These are phyloP conservation scores for Talaromyces pinophilus DNA, from an alignment of 2,329 filamentous ascomycete genomes.

Conservation along the genomic window DNA sequence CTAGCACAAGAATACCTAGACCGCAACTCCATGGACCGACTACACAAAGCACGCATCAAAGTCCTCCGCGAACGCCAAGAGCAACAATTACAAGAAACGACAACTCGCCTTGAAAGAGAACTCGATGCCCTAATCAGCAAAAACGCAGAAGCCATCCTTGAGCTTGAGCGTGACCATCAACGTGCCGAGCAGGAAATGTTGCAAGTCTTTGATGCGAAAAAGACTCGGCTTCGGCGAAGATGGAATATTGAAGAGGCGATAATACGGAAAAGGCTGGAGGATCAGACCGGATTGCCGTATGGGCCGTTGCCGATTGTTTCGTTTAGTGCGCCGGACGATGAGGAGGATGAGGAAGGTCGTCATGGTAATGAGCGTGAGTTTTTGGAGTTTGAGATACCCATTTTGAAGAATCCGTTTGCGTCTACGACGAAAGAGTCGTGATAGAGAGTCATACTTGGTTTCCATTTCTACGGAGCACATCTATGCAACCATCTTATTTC, in stretches of 20 bases:
- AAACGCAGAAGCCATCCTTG: conserved; percentile 35
- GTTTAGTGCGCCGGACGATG: conserved; percentile 31
- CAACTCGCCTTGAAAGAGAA: conserved; percentile 43
- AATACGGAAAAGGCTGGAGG: conserved; percentile 41
- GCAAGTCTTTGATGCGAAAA: conserved; percentile 38
- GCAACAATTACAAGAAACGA: conserved; percentile 41
- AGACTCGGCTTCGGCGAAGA: conserved; percentile 37
- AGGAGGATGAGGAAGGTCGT: conserved; percentile 12
- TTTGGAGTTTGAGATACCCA: conserved; percentile 30
- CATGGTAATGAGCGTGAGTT: background rate
- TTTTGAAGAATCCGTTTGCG: conserved; percentile 34
- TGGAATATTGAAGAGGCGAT: conserved; percentile 50
- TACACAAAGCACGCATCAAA: conserved; percentile 49
- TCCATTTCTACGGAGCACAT: background rate
- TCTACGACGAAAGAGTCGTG: conserved; percentile 20
- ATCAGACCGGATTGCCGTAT: conserved; percentile 38
- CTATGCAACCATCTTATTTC: background rate
- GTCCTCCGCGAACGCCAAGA: conserved; percentile 51
- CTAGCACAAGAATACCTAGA: conserved; percentile 48
- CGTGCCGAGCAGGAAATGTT: conserved; percentile 36
- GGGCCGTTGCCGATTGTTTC: conserved; percentile 43
- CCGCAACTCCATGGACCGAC: conserved; percentile 46
- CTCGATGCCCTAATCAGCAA: conserved; percentile 38
- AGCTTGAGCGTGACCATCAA: conserved; percentile 40
- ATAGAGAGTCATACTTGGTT: background rate